Evolutionary conservation across 2,329 filamentous ascomycete genomes (phyloP).

Genomic region (Monilinia polystroma): DNA sequence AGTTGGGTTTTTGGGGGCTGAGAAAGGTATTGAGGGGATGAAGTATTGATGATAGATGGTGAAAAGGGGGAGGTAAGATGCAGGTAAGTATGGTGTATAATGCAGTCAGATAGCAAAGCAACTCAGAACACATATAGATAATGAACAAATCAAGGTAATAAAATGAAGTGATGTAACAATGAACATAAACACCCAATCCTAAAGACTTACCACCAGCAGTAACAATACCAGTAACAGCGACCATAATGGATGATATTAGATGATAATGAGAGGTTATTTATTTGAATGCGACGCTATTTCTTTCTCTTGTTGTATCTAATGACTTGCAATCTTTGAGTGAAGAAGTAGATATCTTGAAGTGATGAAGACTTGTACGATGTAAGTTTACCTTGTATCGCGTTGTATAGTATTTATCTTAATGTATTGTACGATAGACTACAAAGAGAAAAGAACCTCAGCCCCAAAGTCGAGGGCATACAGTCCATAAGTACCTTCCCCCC

Average conservation of each 20-base stretch:
- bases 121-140: neutral
- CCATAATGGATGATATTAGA: slow-evolving; percentile 17
- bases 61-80: neutral
- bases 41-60: neutral
- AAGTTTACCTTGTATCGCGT: neutral
- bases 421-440: neutral
- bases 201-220: slow-evolving; percentile 22
- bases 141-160: neutral
- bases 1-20: neutral
- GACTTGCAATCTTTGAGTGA: neutral
- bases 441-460: neutral
- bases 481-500: neutral
- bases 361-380: neutral
- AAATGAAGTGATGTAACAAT: no score
- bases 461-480: neutral
- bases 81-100: neutral
- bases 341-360: neutral
- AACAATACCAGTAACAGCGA: slow-evolving; percentile 21
- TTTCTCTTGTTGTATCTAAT: neutral
- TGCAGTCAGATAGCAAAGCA: neutral
- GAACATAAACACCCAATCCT: neutral
- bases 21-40: neutral
- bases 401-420: neutral
- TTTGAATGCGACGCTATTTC: neutral
- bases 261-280: no score